phyloP scores from a whole-genome alignment of 805 yeast genomes.

The Zygosaccharomyces siamensis region DNA sequence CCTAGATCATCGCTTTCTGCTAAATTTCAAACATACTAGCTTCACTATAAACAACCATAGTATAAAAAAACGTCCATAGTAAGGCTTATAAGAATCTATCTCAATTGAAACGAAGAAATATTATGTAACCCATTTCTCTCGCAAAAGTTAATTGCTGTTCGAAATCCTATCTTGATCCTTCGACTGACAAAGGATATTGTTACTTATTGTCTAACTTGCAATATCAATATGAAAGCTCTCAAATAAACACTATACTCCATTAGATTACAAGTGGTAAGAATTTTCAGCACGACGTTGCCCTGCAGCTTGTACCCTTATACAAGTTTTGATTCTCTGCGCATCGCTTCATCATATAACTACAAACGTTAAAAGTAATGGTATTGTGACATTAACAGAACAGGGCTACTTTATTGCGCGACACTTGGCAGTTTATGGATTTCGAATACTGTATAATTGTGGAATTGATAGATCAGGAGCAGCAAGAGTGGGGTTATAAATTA shows the following conservation, averaged over 20 bases:
- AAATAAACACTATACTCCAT: no score
- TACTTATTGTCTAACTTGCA: no score
- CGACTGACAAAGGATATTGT: no score
- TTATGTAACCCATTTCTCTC: not conserved
- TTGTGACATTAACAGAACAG: not conserved
- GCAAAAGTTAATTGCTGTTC: not conserved
- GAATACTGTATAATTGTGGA: constrained; percentile 16
- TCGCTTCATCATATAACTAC: not conserved
- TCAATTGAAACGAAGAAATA: no score
- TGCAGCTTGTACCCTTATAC: no score
- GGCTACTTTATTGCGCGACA: not conserved
- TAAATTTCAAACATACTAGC: not conserved
- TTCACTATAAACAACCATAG: no score
- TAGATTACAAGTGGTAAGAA: no score
- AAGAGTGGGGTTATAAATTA: constrained; percentile 10
- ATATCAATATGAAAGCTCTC: no score
- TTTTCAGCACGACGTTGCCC: no score
- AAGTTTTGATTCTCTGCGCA: not conserved
- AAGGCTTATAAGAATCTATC: no score
- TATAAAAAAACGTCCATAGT: no score
- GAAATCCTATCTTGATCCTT: not conserved
- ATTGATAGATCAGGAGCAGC: constrained; percentile 12
- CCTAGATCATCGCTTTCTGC: not conserved
- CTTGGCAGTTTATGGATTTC: constrained; percentile 9
- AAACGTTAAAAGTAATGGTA: not conserved